phyloP scores from a whole-genome alignment of 345 rosid species.

The Odontarrhena argentea region DNA sequence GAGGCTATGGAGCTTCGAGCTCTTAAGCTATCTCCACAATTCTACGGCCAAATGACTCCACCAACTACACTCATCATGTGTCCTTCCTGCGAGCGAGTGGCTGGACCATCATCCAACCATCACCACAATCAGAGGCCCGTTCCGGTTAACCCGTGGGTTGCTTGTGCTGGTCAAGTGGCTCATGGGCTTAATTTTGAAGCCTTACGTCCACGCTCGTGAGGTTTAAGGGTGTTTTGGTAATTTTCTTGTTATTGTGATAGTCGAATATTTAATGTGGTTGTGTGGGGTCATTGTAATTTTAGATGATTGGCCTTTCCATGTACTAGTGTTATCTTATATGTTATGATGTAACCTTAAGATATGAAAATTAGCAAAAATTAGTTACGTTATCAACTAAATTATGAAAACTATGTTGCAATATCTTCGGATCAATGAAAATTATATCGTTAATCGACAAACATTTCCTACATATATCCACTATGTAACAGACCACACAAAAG shows the following conservation, averaged over 20 bases:
- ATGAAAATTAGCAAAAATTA: slow-evolving; percentile 27
- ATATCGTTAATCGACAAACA: neutral
- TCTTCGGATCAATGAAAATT: neutral
- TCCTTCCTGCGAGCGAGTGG: slow-evolving; percentile 94
- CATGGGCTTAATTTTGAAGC: slow-evolving; percentile 40
- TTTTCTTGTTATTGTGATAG: neutral
- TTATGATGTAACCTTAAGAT: slow-evolving; percentile 10
- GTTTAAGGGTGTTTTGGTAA: neutral
- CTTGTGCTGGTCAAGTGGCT: slow-evolving; percentile 42
- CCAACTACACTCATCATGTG: slow-evolving; percentile 98
- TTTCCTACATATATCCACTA: neutral
- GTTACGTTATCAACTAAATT: neutral
- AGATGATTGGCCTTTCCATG: slow-evolving; percentile 30
- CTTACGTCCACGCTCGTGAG: slow-evolving; percentile 41
- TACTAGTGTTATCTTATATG: slow-evolving; percentile 2
- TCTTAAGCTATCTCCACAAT: slow-evolving; percentile 93
- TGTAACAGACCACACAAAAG: too few relatives aligned
- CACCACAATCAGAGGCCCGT: slow-evolving; percentile 43
- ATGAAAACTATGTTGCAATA: neutral
- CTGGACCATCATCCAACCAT: slow-evolving; percentile 35
- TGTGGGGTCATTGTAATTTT: slow-evolving; percentile 39
- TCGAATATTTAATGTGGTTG: neutral
- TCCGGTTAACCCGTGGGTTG: slow-evolving; percentile 58
- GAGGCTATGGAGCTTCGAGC: slow-evolving; percentile 95
- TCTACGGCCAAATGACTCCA: slow-evolving; percentile 98